Percentiles rank a stretch among this genome's conserved stretches.
Evolutionary conservation across 176 grass and related monocot species (phyloP).

Genomic region (Carex parvula): DNA sequence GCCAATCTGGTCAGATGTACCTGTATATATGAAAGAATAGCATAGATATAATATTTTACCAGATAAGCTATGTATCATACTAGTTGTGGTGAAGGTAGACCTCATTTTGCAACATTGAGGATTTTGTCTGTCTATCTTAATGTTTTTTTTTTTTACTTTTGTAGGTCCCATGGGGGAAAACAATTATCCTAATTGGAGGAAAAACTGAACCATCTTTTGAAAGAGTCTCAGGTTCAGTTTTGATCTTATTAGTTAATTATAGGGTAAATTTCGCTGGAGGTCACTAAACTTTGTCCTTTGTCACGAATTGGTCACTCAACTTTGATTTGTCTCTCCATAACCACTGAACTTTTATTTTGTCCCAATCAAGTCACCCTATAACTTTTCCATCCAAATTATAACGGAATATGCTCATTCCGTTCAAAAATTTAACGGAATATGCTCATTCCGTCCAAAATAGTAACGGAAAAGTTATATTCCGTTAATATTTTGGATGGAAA

Average conservation of each 20-base stretch:
- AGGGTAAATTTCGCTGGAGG: too few species aligned
- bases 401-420: too few species aligned
- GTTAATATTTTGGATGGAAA: too few species aligned
- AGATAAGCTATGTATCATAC: not conserved
- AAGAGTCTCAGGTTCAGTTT: conserved; percentile 60
- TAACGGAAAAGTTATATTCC: too few species aligned
- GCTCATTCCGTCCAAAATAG: too few species aligned
- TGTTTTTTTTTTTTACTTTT: conserved; percentile 10
- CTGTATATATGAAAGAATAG: not conserved
- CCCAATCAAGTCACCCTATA: too few species aligned
- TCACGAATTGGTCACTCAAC: too few species aligned
- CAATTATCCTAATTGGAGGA: conserved; percentile 84
- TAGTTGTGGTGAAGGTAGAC: not conserved
- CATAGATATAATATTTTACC: not conserved
- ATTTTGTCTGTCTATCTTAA: not conserved
- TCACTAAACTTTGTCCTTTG: too few species aligned
- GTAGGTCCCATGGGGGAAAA: conserved; percentile 90
- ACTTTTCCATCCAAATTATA: too few species aligned
- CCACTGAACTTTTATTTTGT: too few species aligned
- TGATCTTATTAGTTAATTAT: conserved; percentile 15
- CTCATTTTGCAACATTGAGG: not conserved
- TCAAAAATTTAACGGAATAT: too few species aligned
- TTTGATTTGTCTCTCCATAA: too few species aligned
- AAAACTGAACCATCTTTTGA: conserved; percentile 83
- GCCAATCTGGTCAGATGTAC: not conserved